Evolutionary conservation across 202 grass and related monocot genomes (phyloP).

Genomic region (Panicum virgatum): DNA sequence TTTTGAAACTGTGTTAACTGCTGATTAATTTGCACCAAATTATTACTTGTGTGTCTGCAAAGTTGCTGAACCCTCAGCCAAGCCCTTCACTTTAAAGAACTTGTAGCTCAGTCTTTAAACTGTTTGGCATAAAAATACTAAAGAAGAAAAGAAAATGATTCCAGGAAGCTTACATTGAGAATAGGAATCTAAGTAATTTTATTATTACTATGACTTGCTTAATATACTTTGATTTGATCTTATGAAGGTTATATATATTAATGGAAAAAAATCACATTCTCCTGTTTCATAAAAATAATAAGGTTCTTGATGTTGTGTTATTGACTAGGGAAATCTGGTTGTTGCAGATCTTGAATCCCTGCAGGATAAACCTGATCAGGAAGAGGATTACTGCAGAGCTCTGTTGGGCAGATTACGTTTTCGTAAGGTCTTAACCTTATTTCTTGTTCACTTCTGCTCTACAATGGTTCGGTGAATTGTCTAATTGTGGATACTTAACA

Average conservation of each 20-base stretch:
- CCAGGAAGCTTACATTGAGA: not conserved
- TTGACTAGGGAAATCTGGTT: conserved; percentile 41
- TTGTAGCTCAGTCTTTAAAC: conserved; percentile 5
- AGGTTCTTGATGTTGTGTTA: conserved; percentile 10
- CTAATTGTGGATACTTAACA: conserved; percentile 11
- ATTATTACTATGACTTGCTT: conserved; percentile 13
- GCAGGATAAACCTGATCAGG: conserved; percentile 84
- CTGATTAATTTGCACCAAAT: conserved; percentile 15
- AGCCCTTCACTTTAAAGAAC: conserved; percentile 13
- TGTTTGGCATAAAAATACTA: not conserved
- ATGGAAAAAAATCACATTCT: not conserved
- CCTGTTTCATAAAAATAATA: not conserved
- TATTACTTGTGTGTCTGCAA: not conserved
- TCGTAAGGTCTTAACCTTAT: conserved; percentile 98
- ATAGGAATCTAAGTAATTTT: not conserved
- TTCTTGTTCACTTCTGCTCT: conserved; percentile 49
- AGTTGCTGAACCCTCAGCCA: not conserved
- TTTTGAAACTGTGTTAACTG: not conserved
- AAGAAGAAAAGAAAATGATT: not conserved
- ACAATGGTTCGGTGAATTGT: conserved; percentile 25
- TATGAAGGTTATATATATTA: not conserved
- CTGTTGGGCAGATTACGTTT: conserved; percentile 97
- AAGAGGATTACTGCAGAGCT: conserved; percentile 92
- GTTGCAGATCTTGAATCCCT: conserved; percentile 85
- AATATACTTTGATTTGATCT: conserved; percentile 17